phyloP scores from a whole-genome alignment of 2,329 filamentous ascomycete genomes.

The Fusarium temperatum region DNA sequence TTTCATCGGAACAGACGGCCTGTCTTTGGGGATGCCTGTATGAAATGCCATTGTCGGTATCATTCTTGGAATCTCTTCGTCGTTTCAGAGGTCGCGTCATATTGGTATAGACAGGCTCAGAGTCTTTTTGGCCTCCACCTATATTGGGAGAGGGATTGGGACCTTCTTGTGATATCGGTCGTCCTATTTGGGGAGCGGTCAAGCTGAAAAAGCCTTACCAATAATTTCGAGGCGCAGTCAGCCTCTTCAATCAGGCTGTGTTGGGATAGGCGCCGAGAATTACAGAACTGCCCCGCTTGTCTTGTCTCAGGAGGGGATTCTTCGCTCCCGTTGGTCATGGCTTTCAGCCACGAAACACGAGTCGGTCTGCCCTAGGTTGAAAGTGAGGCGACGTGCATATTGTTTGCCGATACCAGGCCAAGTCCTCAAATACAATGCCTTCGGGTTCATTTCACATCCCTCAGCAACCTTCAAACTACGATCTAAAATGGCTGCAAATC shows the following conservation, averaged over 20 bases:
- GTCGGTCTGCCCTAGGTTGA: not conserved
- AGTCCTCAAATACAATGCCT: fast-evolving
- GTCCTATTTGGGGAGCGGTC: no score
- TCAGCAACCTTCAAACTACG: fast-evolving
- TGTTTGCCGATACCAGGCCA: fast-evolving
- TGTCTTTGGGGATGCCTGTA: not conserved
- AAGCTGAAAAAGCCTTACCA: not conserved
- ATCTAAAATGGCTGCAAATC: not conserved
- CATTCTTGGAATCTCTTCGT: not conserved
- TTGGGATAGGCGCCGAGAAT: fast-evolving
- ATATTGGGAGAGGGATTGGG: no score
- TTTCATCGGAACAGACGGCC: fast-evolving
- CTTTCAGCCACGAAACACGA: not conserved
- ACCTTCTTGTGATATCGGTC: not conserved
- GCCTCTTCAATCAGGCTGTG: not conserved
- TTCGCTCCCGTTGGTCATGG: not conserved
- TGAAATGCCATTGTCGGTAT: fast-evolving
- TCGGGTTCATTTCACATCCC: fast-evolving
- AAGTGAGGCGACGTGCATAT: not conserved
- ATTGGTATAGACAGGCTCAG: fast-evolving
- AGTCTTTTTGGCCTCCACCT: fast-evolving
- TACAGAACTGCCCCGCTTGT: not conserved
- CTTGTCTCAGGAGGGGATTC: fast-evolving
- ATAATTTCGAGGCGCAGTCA: fast-evolving
- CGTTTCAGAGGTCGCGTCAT: not conserved